Conservation (phyloP, 768 basidiomycete genomes). For the Nidula microcarpa region DNA sequence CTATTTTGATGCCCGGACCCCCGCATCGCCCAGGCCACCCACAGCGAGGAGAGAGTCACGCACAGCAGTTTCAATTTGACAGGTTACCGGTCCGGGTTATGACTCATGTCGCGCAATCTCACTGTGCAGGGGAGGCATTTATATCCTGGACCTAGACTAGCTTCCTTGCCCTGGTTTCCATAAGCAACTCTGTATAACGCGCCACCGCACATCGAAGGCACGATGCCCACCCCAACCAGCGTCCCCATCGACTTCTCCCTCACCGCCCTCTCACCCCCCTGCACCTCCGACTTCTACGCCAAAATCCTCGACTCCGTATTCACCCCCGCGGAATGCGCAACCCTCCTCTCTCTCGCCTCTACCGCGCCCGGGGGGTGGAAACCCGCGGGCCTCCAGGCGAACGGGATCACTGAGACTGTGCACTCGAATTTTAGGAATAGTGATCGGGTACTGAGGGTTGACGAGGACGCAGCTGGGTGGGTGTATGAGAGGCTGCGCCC, state of each 20-base stretch:
- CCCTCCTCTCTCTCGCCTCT: slow-evolving; percentile 63
- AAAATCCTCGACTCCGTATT: slow-evolving; percentile 95
- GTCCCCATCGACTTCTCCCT: slow-evolving; percentile 51
- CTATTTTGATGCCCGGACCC: too few species aligned
- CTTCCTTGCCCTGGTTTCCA: too few species aligned
- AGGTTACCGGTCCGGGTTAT: too few species aligned
- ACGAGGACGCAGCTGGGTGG: slow-evolving; percentile 19
- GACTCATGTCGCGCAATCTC: too few species aligned
- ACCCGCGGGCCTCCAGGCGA: slow-evolving; percentile 93
- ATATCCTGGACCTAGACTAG: too few species aligned
- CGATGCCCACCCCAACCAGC: slow-evolving; percentile 5
- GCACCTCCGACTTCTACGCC: slow-evolving; percentile 58
- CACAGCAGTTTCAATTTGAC: too few species aligned
- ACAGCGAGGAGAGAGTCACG: too few species aligned
- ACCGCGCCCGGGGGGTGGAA: slow-evolving; percentile 75
- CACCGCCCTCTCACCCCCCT: slow-evolving; percentile 40
- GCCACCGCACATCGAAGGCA: too few species aligned
- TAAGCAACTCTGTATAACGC: too few species aligned
- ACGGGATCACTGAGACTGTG: slow-evolving; percentile 92
- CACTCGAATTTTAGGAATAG: slow-evolving; percentile 80
- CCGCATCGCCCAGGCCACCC: too few species aligned
- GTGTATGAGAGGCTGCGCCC: slow-evolving; percentile 29
- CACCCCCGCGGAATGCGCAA: slow-evolving; percentile 83
- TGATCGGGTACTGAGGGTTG: slow-evolving; percentile 85
- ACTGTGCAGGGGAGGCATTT: too few species aligned